A percentile compares a stretch with the other conserved stretches of the same genome.
Evolutionary conservation across 257 asterid genomes (phyloP).

Genomic region (Solanum lycopersicoides): DNA sequence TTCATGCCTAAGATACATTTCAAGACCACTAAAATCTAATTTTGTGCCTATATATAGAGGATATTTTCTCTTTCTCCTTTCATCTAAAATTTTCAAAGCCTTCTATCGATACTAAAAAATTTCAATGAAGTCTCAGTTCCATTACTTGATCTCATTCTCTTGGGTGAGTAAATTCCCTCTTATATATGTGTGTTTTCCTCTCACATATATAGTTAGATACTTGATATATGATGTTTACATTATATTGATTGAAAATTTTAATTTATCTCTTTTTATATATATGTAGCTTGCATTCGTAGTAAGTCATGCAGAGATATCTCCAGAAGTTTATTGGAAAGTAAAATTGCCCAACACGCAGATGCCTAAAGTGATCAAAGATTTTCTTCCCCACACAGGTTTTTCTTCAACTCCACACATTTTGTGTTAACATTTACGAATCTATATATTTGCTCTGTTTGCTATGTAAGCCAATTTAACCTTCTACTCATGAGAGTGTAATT

Average conservation of each 20-base stretch:
- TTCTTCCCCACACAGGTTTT: neutral
- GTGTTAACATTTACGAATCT: neutral
- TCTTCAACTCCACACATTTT: neutral
- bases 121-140: neutral
- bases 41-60: neutral
- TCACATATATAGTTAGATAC: no score
- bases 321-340: conserved; percentile 10
- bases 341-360: conserved; percentile 2
- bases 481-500: no score
- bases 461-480: no score
- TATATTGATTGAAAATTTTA: neutral
- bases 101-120: neutral
- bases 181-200: neutral
- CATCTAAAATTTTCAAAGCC: neutral
- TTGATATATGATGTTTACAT: no score
- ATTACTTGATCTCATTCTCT: neutral
- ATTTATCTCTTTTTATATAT: neutral
- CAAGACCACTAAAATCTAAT: neutral
- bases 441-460: no score
- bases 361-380: conserved; percentile 7
- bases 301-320: conserved; percentile 5
- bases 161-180: neutral
- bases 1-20: neutral
- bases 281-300: conserved; percentile 4
- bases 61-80: neutral